Evolutionary conservation across 2,329 filamentous ascomycete species (phyloP).

Genomic region (Fusarium equiseti): DNA sequence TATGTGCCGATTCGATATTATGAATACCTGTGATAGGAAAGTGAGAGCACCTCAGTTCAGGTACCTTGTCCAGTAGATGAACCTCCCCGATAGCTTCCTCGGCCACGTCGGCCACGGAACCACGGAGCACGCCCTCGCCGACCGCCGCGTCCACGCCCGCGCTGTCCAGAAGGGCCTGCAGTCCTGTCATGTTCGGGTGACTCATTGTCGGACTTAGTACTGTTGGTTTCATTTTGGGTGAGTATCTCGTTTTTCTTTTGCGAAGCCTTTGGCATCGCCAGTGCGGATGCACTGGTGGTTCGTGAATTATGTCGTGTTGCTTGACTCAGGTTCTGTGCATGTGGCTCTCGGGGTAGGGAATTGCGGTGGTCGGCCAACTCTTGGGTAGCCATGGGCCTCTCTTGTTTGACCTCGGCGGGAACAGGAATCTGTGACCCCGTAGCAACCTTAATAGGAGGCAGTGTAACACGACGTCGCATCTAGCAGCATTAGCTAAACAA

Average conservation of each 20-base stretch:
- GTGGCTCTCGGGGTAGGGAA: neutral
- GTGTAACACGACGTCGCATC: slow-evolving; percentile 46
- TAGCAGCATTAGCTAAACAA: slow-evolving; percentile 23
- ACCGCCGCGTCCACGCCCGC: slow-evolving; percentile 39
- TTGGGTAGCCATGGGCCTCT: slow-evolving; percentile 1
- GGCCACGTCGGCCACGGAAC: slow-evolving; percentile 47
- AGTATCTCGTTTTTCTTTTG: neutral
- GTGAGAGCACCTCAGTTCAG: slow-evolving; percentile 2
- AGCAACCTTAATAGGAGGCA: slow-evolving; percentile 38
- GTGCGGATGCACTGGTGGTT: slow-evolving; percentile 1
- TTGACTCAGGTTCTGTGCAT: neutral
- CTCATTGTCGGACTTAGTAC: slow-evolving; percentile 19
- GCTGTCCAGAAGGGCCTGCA: slow-evolving; percentile 9
- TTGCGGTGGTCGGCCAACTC: neutral
- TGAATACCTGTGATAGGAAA: neutral
- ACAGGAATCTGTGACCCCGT: slow-evolving; percentile 46
- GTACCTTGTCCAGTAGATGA: slow-evolving; percentile 2
- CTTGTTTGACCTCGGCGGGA: slow-evolving; percentile 30
- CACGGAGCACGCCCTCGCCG: slow-evolving; percentile 47
- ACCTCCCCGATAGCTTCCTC: slow-evolving; percentile 33
- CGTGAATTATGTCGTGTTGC: neutral
- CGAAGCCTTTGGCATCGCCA: neutral
- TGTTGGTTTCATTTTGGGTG: neutral
- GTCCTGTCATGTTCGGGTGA: slow-evolving; percentile 10
- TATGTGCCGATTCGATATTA: slow-evolving; percentile 1